Evolutionary conservation across 257 asterid genomes (phyloP).

Genomic region (Solanum infundibuliforme): DNA sequence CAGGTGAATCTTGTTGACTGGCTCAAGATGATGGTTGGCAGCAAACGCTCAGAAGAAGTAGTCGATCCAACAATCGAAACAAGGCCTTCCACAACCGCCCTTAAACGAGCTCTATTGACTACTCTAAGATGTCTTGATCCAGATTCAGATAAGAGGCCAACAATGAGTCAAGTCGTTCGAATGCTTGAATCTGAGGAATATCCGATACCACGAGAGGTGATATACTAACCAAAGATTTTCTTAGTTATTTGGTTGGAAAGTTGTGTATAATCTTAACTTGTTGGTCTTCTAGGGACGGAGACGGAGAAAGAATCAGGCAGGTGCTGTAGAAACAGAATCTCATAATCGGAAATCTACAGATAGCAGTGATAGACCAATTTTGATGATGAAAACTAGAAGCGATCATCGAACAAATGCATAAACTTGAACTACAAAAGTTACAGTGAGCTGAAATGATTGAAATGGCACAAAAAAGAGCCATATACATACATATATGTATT

Average conservation of each 20-base stretch:
- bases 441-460: not conserved
- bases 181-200: slow-evolving; percentile 83
- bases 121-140: slow-evolving; percentile 82
- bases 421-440: not conserved
- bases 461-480: not conserved
- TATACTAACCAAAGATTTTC: not conserved
- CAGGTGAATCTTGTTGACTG: slow-evolving; percentile 84
- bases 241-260: not conserved
- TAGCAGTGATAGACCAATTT: slow-evolving; percentile 12
- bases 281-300: slow-evolving; percentile 33
- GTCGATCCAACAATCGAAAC: slow-evolving; percentile 55
- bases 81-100: slow-evolving; percentile 56
- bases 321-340: not conserved
- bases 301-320: slow-evolving; percentile 26
- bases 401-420: not conserved
- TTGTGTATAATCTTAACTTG: not conserved
- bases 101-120: slow-evolving; percentile 60
- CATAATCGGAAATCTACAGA: slow-evolving; percentile 11
- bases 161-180: slow-evolving; percentile 75
- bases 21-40: slow-evolving; percentile 86
- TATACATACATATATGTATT: not conserved
- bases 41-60: slow-evolving; percentile 49
- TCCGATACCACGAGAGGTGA: slow-evolving; percentile 64
- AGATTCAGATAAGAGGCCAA: slow-evolving; percentile 67
- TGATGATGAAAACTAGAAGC: slow-evolving; percentile 13